Base-by-base conservation (phyloP, 140 eudicot species). In the Flaveria floridana region DNA sequence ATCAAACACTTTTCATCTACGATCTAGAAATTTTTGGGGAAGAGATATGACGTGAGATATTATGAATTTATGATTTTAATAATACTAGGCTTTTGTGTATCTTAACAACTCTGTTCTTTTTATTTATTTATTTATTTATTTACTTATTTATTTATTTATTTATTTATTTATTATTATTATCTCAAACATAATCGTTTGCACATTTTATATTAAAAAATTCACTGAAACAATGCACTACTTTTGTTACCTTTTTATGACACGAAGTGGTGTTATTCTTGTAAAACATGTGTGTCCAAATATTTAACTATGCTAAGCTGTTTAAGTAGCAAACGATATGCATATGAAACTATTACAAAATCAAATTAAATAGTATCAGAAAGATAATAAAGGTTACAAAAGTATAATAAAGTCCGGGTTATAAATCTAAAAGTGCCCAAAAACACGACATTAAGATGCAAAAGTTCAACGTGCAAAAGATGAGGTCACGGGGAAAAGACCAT, bases 231-330 rank as follows among this genome's bases (percentile, higher is more conserved):
- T 30, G 68, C 68, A 63, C 68, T 13, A 63, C 46, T 30, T 63
- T 63, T 61, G 67, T 25, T 61, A 12, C 10, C 67, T 61, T 63
- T 63, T 63, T 63, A 63, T 63, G 68, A 63, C 68, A 63, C 68
- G 28, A 63, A 63, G 68, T 56, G 19, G 46, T 12, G 28, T 62
- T 62, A 62, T 28, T 63, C 47, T 28, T 26, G 20, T 15, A 26
- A 63, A 63, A 63, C 44, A 28, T 13, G 46, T 28, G 44, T 28
- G 44, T 28, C 44, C 44, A 63, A 1, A 26, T 59, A 59, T 59
- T 58, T 59, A 13, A 63, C 15, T 63, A 63, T 63, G 47, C 44
- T 28, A 28, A 63, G 11, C 21, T 28, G 20, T 15, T 63, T 11
- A 26, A 7, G 19, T 0, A 23, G n/a, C 12, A 26, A 62, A 26